phyloP scores from a whole-genome alignment of 805 yeast species.

The Phaffomyces opuntiae region DNA sequence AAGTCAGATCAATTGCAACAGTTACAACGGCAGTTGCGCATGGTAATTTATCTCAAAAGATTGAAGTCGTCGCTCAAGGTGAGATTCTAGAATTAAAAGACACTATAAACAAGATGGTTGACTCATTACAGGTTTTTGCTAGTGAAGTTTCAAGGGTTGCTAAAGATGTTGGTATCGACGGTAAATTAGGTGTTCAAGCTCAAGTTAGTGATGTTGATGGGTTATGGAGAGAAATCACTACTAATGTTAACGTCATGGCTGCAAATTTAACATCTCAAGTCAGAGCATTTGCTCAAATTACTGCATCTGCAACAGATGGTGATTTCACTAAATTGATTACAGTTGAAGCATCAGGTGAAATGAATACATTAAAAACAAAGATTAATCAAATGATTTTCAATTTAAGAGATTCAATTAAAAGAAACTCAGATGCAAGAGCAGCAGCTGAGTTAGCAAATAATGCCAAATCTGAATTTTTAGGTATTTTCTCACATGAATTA shows the following conservation, averaged over 20 bases:
- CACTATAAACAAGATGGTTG: constrained; percentile 91
- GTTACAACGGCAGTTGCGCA: constrained; percentile 92
- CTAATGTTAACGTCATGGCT: constrained; percentile 91
- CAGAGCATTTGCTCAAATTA: constrained; percentile 87
- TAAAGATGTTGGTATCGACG: constrained; percentile 88
- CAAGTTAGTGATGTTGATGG: constrained; percentile 90
- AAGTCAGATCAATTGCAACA: constrained; percentile 88
- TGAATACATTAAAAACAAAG: constrained; percentile 50
- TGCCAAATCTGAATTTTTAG: constrained; percentile 85
- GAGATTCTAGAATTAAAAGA: constrained; percentile 80
- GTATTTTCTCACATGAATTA: constrained; percentile 83
- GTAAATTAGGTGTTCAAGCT: constrained; percentile 88
- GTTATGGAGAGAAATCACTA: constrained; percentile 84
- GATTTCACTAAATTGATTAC: constrained; percentile 87
- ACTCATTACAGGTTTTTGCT: constrained; percentile 79
- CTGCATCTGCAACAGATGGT: constrained; percentile 92
- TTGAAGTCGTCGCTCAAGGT: constrained; percentile 86
- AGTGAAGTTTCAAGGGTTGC: constrained; percentile 87
- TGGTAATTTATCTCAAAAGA: constrained; percentile 85
- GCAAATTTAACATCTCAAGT: constrained; percentile 89
- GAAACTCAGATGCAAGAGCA: constrained; percentile 89
- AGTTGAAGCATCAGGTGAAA: constrained; percentile 88
- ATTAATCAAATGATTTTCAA: constrained; percentile 79
- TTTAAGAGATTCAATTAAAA: constrained; percentile 80
- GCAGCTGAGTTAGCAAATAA: constrained; percentile 89